These are phyloP conservation scores for Candida krabiensis DNA, from an alignment of 805 yeast genomes.

Conservation along the genomic window DNA sequence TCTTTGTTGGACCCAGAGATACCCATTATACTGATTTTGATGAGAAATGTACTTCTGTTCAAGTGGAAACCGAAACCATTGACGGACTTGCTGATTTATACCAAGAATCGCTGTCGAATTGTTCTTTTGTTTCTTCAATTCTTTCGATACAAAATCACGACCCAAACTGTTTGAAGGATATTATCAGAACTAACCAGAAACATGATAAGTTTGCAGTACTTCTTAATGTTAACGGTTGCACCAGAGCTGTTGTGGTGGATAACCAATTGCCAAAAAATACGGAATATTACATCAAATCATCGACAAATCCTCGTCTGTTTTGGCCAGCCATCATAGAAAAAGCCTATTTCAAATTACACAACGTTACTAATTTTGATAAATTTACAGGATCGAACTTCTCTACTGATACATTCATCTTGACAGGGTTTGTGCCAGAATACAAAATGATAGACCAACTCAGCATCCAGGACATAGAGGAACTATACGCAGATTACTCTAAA, in stretches of 20 bases:
- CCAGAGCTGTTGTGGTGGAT: constrained; percentile 47
- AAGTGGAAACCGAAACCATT: constrained; percentile 7
- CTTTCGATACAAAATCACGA: constrained; percentile 44
- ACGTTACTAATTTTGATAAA: constrained; percentile 50
- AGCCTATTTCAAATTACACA: constrained; percentile 58
- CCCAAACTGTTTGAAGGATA: constrained; percentile 26
- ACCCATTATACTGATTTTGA: background rate
- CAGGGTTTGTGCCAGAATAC: constrained; percentile 76
- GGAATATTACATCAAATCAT: constrained; percentile 36
- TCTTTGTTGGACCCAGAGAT: constrained; percentile 9
- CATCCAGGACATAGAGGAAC: constrained; percentile 28
- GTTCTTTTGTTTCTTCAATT: constrained; percentile 74
- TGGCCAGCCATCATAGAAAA: constrained; percentile 82
- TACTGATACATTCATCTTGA: constrained; percentile 59
- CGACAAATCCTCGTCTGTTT: constrained; percentile 30
- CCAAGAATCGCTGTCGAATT: constrained; percentile 59
- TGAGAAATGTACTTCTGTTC: background rate
- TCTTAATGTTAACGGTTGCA: constrained; percentile 53
- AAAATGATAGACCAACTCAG: constrained; percentile 35
- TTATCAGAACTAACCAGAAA: constrained; percentile 27
- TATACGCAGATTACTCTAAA: constrained; percentile 31
- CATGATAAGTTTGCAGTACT: constrained; percentile 33
- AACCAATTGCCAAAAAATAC: constrained; percentile 37
- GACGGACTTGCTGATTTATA: constrained; percentile 33
- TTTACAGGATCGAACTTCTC: constrained; percentile 77